Conservation (phyloP, 257 asterid species). For the Marsdenia floribunda region DNA sequence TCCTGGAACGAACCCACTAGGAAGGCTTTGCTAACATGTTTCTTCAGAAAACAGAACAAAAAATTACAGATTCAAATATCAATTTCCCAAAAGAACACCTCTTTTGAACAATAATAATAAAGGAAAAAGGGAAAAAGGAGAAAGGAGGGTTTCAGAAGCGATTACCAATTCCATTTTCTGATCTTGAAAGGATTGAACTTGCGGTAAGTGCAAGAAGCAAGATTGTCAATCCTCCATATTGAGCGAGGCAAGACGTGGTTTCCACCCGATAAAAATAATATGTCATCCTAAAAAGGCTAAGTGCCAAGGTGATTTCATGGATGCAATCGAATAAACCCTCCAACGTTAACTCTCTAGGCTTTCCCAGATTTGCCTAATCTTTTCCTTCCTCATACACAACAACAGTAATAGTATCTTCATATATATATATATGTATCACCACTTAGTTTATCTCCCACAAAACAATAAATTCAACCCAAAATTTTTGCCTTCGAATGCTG, state of each 20-base stretch:
- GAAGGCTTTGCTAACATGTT: background rate
- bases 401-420: background rate
- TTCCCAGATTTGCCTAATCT: conserved; percentile 86
- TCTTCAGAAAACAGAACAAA: background rate
- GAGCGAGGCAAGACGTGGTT: conserved; percentile 90
- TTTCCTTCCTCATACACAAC: conserved; percentile 10
- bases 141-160: background rate
- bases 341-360: conserved; percentile 70
- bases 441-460: background rate
- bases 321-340: conserved; percentile 75
- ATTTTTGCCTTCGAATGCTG: too few species aligned
- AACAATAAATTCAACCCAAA: background rate
- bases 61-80: conserved; percentile 7
- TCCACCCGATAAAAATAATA: conserved; percentile 86
- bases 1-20: too few species aligned
- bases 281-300: conserved; percentile 67
- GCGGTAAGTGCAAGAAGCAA: conserved; percentile 57
- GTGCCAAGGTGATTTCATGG: conserved; percentile 83
- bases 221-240: conserved; percentile 79
- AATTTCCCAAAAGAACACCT: too few species aligned
- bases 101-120: background rate
- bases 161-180: conserved; percentile 78
- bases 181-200: conserved; percentile 78
- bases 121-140: background rate
- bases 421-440: background rate